Evolutionary conservation across 163 green algal species (phyloP), one percentile per base, ranked within the genome.

Genomic region (Volvox carteri): DNA sequence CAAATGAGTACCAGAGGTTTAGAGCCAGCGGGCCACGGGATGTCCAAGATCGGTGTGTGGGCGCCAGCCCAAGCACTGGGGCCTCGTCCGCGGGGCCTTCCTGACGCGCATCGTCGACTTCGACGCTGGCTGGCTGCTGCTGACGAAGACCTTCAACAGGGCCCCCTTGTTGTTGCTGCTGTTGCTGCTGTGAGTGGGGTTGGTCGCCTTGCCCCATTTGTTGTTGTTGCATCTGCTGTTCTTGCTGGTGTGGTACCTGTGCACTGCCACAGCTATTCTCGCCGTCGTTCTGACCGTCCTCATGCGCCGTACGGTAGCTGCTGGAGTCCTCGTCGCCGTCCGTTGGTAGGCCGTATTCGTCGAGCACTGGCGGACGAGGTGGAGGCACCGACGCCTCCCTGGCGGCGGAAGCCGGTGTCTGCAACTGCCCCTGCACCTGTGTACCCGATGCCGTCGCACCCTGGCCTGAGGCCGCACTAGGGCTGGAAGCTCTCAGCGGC

Each of bases 1-100:
- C 78, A 23, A 86, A 60, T 11, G 58, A 30, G 41, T 76, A 86
- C 78, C 78, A 86, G 11, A 67, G 39, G 78, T 76, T 28, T 52
- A 85, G 52, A 39, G 77, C 77, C 54, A 35, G 6, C 37, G 44
- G 74, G n/a, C 11, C 58, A 5, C 58, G 58, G 58, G 14, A 68
- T 5, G 23, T 30, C 23, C 58, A 23, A 6, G 58, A 68, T 5
- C 58, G 9, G 18, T 68, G 58, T 23, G 58, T 68, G 37, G 68
- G 68, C 30, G 68, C 30, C 68, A 52, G 35, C 68, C 2, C 68
- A 35, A 21, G 8, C 68, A 19, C 68, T 4, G 28, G 28, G 21
- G 18, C 6, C 25, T 58, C 48, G n/a, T 4, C 62, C 62, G 62
- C 62, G n/a, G 25, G 21, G 23, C 28, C 62, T 11, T 30, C 62